These are phyloP conservation scores for Grammothele lineata DNA, from an alignment of 768 basidiomycete genomes.

Conservation along the genomic window DNA sequence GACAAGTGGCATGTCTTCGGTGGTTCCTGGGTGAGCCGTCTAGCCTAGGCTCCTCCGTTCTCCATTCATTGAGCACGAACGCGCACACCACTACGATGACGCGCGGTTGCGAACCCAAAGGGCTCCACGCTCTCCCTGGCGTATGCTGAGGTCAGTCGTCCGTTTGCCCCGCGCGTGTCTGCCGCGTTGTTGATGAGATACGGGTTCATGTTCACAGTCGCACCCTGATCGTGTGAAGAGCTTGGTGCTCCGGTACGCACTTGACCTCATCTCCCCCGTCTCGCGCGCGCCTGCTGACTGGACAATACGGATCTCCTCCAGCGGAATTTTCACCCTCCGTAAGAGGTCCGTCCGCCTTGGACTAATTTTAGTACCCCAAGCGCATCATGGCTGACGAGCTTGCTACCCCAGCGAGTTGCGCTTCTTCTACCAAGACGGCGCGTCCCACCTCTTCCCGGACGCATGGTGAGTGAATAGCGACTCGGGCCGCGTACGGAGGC, in stretches of 20 bases:
- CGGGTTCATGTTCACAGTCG: too few relatives aligned
- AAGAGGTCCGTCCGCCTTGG: slow-evolving; percentile 46
- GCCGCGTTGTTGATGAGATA: too few relatives aligned
- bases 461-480: slow-evolving; percentile 79
- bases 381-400: too few relatives aligned
- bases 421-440: slow-evolving; percentile 91
- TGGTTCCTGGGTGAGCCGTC: slow-evolving; percentile 80
- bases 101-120: slow-evolving; percentile 32
- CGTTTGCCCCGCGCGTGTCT: too few relatives aligned
- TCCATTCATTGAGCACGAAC: too few relatives aligned
- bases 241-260: slow-evolving; percentile 64
- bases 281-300: too few relatives aligned
- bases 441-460: slow-evolving; percentile 81
- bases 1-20: slow-evolving; percentile 95
- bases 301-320: slow-evolving; percentile 25
- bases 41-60: background rate
- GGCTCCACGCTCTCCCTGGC: slow-evolving; percentile 85
- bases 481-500: too few relatives aligned
- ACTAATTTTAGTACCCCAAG: too few relatives aligned
- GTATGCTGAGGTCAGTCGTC: slow-evolving; percentile 77
- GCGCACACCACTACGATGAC: too few relatives aligned
- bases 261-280: background rate
- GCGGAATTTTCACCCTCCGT: slow-evolving; percentile 86
- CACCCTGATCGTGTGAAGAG: slow-evolving; percentile 80
- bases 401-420: slow-evolving; percentile 54